phyloP scores from a whole-genome alignment of 495 filamentous ascomycete species.

The Copromyces sp. region DNA sequence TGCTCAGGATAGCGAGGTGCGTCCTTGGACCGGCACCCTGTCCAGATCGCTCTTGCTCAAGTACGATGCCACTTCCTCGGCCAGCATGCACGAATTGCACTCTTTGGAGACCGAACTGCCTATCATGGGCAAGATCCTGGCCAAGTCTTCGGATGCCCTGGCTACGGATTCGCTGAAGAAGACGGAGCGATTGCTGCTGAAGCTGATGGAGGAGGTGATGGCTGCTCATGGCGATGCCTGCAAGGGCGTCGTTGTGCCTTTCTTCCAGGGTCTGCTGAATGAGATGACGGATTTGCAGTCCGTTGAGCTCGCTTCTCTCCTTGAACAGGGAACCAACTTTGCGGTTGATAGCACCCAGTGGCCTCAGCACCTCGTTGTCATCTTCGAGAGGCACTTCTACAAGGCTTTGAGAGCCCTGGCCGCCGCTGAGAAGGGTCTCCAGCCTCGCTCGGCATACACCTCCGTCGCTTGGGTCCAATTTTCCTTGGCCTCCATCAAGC shows the following conservation, averaged over 20 bases:
- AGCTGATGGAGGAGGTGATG: conserved; percentile 40
- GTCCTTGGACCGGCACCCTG: conserved; percentile 43
- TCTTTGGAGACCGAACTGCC: conserved; percentile 57
- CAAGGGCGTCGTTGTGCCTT: background rate
- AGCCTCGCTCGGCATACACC: conserved; percentile 21
- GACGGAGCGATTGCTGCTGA: conserved; percentile 37
- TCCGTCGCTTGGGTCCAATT: conserved; percentile 57
- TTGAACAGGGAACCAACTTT: conserved; percentile 11
- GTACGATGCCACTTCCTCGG: conserved; percentile 41
- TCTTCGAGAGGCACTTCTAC: conserved; percentile 30
- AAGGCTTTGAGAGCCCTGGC: conserved; percentile 28
- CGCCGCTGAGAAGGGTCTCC: conserved; percentile 16
- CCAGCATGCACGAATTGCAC: conserved; percentile 50
- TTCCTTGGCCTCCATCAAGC: conserved; percentile 52
- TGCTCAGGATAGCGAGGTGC: conserved; percentile 20
- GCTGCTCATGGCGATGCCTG: conserved; percentile 24
- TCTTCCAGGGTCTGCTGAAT: conserved; percentile 9
- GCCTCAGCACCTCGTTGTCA: conserved; percentile 14
- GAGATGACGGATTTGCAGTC: conserved; percentile 4
- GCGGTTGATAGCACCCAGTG: conserved; percentile 1
- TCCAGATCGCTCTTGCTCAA: conserved; percentile 47
- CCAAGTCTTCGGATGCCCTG: conserved; percentile 36
- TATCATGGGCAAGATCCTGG: conserved; percentile 45
- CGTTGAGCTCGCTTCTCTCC: conserved; percentile 12
- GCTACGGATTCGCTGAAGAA: conserved; percentile 35